Evolutionary conservation across 2,329 filamentous ascomycete species (phyloP).

Genomic region (Cryphonectria naterciae): DNA sequence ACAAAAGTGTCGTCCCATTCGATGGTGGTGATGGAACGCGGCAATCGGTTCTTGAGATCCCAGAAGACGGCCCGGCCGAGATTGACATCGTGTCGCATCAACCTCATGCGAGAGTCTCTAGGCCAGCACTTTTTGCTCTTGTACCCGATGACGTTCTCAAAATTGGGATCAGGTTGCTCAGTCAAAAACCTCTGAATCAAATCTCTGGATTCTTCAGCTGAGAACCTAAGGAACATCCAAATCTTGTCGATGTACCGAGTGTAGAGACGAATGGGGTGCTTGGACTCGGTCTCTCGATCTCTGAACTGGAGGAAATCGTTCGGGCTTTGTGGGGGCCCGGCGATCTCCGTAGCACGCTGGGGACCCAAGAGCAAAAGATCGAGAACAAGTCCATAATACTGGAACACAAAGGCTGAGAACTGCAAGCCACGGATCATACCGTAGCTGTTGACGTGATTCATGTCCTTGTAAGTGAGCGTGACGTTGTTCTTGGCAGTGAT

Average conservation of each 20-base stretch:
- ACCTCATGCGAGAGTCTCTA: slow-evolving; percentile 92
- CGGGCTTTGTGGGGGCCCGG: slow-evolving; percentile 87
- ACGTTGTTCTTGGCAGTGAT: slow-evolving; percentile 99
- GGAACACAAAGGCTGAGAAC: slow-evolving; percentile 98
- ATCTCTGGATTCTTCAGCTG: slow-evolving; percentile 90
- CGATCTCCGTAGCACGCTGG: slow-evolving; percentile 96
- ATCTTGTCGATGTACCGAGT: slow-evolving; percentile 98
- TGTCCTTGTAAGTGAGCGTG: slow-evolving; percentile 98
- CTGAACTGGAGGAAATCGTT: slow-evolving; percentile 99
- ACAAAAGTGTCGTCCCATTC: slow-evolving; percentile 99
- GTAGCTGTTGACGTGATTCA: slow-evolving; percentile 99
- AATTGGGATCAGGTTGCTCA: slow-evolving; percentile 97
- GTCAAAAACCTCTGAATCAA: slow-evolving; percentile 97
- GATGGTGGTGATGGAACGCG: slow-evolving; percentile 92
- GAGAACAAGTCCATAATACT: slow-evolving; percentile 95
- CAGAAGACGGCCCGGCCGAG: slow-evolving; percentile 97
- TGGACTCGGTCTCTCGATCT: slow-evolving; percentile 87
- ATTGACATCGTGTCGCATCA: slow-evolving; percentile 99
- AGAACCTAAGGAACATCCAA: slow-evolving; percentile 96
- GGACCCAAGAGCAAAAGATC: slow-evolving; percentile 90
- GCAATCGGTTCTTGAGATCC: slow-evolving; percentile 96
- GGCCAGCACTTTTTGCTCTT: slow-evolving; percentile 99
- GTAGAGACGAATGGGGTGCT: slow-evolving; percentile 96
- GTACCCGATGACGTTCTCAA: slow-evolving; percentile 98
- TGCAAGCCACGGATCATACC: slow-evolving; percentile 97